phyloP scores from a whole-genome alignment of 2,329 filamentous ascomycete genomes.

The Tolypocladium tundrense region DNA sequence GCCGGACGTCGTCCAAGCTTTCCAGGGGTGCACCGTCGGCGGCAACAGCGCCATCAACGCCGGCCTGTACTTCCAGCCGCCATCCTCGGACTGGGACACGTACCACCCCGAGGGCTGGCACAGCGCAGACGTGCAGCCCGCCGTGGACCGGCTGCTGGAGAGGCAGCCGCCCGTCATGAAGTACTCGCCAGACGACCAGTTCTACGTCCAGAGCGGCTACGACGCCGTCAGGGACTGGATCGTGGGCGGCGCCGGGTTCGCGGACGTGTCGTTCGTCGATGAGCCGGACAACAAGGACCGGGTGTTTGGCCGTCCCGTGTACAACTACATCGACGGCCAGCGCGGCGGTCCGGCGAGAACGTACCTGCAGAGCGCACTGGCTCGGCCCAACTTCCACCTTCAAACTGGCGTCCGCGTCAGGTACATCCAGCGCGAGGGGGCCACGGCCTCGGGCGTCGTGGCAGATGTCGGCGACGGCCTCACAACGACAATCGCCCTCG shows the following conservation, averaged over 20 bases:
- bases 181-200: slow-evolving; percentile 32
- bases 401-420: slow-evolving; percentile 30
- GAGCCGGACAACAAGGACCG: slow-evolving; percentile 32
- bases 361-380: slow-evolving; percentile 36
- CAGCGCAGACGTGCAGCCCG: slow-evolving; percentile 33
- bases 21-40: slow-evolving; percentile 39
- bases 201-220: slow-evolving; percentile 37
- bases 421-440: slow-evolving; percentile 29
- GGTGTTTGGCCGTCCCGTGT: slow-evolving; percentile 38
- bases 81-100: slow-evolving; percentile 39
- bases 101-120: slow-evolving; percentile 42
- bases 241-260: slow-evolving; percentile 35
- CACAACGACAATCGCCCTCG: slow-evolving; percentile 19
- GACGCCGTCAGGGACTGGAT: slow-evolving; percentile 37
- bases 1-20: slow-evolving; percentile 26
- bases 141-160: slow-evolving; percentile 31
- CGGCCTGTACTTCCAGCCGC: slow-evolving; percentile 42
- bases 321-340: slow-evolving; percentile 37
- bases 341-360: slow-evolving; percentile 37
- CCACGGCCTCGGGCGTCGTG: slow-evolving; percentile 30
- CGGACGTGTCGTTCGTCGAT: slow-evolving; percentile 35
- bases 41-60: slow-evolving; percentile 44
- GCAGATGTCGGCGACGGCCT: slow-evolving; percentile 20
- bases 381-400: slow-evolving; percentile 31
- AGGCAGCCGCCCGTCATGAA: slow-evolving; percentile 31